Evolutionary conservation across 2,329 filamentous ascomycete genomes (phyloP).

Genomic region (Fusarium sp.): DNA sequence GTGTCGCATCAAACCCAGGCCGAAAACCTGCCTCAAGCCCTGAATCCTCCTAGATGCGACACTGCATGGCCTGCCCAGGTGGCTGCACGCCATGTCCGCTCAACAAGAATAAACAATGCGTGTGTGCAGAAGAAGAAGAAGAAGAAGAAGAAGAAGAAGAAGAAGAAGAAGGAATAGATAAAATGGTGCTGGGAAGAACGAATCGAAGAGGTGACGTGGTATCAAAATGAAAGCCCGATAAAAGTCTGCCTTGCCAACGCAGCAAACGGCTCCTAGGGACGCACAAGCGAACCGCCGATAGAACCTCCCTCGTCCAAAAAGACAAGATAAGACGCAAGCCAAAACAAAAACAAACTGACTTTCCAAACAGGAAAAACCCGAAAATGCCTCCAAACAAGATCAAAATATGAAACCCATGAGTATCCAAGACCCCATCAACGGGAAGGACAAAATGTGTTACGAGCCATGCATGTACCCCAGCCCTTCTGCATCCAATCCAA

Average conservation of each 20-base stretch:
- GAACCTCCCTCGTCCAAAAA: slow-evolving; percentile 27
- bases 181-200: slow-evolving; percentile 32
- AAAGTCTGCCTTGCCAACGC: slow-evolving; percentile 42
- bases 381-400: slow-evolving; percentile 34
- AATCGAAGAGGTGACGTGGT: slow-evolving; percentile 45
- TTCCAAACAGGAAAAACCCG: slow-evolving; percentile 23
- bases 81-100: neutral
- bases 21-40: neutral
- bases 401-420: neutral
- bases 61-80: neutral
- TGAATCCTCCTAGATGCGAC: neutral
- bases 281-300: slow-evolving; percentile 34
- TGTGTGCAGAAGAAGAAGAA: neutral
- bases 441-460: slow-evolving; percentile 34
- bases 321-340: slow-evolving; percentile 10
- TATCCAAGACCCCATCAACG: slow-evolving; percentile 19
- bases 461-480: slow-evolving; percentile 31
- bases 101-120: neutral
- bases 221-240: slow-evolving; percentile 46
- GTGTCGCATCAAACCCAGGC: neutral
- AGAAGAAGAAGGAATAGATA: slow-evolving; percentile 5
- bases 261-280: slow-evolving; percentile 34
- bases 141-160: neutral
- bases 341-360: slow-evolving; percentile 40
- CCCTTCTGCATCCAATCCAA: neutral